Base-by-base conservation (phyloP, 1,139 yeast genomes). In the Pichia sp. region DNA sequence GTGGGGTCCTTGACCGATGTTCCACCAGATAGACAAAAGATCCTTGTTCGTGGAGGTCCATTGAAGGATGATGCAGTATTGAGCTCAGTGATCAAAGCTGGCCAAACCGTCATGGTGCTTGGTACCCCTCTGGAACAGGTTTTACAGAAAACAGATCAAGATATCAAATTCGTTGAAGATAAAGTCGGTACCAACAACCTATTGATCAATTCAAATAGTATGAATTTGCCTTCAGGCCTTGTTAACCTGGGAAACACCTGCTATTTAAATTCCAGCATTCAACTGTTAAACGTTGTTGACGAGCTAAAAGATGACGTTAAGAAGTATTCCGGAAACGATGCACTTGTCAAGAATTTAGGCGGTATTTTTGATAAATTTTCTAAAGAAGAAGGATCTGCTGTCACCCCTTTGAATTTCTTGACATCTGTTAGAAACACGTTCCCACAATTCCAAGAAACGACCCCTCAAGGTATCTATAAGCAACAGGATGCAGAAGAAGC, bases 401-500 rank as follows among this genome's bases (percentile, higher is more conserved):
- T 80, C 56, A 62, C 77, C 42, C 96, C 95, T 27, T 65, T 79
- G 35, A 68, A 79, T 38, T 77, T 90, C 50, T 68, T 90, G 50
- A 69, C 79, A 36, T 66, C 78, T 36, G 70, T 85, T 51, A 76
- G 92, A 64, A 69, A 71, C 45, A 67, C 72, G 27, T 85, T 77
- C 58, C 97, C 97, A 1, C 97, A 94, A 65, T 92, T 94, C 65
- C 86, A 85, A 39, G 97, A 92, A 60, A 75, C 69, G 49, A 78
- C 77, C 43, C 73, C 73, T 42, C 48, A 49, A 33, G 97, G 97
- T 1, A 71, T 75, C 49, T 85, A 75, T 61, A 88, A 85, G 62
- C 98, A 92, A 67, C 99, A 92, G 64, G 99, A 92, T 69, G 98
- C 98, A 0, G 99, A 92, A 66, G 99, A 92, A 62, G 85, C 94